Evolutionary conservation across 306 rosid species (phyloP).

Genomic region (Corylus avellana): DNA sequence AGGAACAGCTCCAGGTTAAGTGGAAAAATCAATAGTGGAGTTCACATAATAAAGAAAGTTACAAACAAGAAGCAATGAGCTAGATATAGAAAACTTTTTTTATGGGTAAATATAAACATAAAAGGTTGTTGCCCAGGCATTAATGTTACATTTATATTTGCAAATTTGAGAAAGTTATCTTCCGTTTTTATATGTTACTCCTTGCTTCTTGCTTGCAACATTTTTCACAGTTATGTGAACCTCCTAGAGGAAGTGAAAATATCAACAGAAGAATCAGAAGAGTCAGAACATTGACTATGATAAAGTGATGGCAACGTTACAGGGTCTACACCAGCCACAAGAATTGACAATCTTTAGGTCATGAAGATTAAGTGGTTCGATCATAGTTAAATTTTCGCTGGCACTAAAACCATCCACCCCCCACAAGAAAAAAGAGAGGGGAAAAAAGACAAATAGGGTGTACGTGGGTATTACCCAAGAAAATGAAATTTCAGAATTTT

Average conservation of each 20-base stretch:
- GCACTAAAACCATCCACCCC: neutral
- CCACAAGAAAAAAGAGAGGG: neutral
- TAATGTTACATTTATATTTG: neutral
- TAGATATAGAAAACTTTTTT: conserved; percentile 6
- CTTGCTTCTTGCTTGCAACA: neutral
- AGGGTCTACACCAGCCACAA: conserved; percentile 4
- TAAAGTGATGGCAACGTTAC: neutral
- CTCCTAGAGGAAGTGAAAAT: neutral
- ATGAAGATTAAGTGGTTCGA: neutral
- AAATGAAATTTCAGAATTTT: conserved; percentile 18
- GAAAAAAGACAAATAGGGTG: neutral
- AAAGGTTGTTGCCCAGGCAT: neutral
- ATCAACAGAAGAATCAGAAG: neutral
- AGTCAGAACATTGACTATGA: conserved; percentile 7
- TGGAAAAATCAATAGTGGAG: conserved; percentile 25
- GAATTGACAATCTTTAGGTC: neutral
- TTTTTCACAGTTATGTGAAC: neutral
- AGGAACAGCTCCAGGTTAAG: conserved; percentile 40
- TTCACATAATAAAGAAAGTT: conserved; percentile 9
- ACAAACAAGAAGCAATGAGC: conserved; percentile 2
- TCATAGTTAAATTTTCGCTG: neutral
- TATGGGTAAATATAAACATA: neutral
- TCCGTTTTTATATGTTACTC: neutral
- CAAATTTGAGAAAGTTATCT: neutral
- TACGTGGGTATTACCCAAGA: neutral